A percentile compares a stretch with the other conserved stretches of the same genome.
Conservation (phyloP, 106 monocot genomes). For the Acorus gramineus region DNA sequence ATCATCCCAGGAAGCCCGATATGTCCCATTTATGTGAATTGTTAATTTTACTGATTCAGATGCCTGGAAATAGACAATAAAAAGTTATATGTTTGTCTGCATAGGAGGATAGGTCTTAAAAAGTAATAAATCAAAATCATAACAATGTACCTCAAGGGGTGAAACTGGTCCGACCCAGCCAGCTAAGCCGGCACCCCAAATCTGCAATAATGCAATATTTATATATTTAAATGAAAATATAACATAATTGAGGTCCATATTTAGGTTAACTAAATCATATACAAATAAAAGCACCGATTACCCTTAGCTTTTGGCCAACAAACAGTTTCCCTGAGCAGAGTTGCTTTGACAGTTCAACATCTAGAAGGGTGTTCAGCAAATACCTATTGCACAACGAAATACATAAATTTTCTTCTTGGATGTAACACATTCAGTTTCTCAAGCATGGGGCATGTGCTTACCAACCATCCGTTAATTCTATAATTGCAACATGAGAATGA, state of each 20-base stretch:
- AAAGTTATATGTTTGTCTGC: neutral
- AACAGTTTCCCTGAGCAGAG: slow-evolving; percentile 53
- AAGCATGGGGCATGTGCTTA: slow-evolving; percentile 16
- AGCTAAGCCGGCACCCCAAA: slow-evolving; percentile 64
- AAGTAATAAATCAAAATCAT: too few relatives aligned
- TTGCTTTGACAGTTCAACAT: slow-evolving; percentile 49
- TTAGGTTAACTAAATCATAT: neutral
- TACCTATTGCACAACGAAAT: slow-evolving; percentile 40
- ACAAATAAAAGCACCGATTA: slow-evolving; percentile 12
- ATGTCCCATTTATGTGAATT: slow-evolving; percentile 81
- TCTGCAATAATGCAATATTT: slow-evolving; percentile 19
- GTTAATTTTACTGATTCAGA: slow-evolving; percentile 38
- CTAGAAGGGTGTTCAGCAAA: slow-evolving; percentile 54
- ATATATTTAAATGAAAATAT: too few relatives aligned
- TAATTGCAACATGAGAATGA: slow-evolving; percentile 19
- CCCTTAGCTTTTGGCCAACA: slow-evolving; percentile 93
- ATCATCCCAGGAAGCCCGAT: slow-evolving; percentile 67
- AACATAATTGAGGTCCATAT: too few relatives aligned
- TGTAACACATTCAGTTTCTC: too few relatives aligned
- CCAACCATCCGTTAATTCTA: slow-evolving; percentile 97
- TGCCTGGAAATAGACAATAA: slow-evolving; percentile 38
- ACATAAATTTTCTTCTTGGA: too few relatives aligned
- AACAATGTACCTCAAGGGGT: slow-evolving; percentile 41
- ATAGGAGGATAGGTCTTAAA: too few relatives aligned
- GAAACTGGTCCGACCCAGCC: slow-evolving; percentile 89